Conservation (phyloP, 768 basidiomycete species). For the Jaapia argillacea region DNA sequence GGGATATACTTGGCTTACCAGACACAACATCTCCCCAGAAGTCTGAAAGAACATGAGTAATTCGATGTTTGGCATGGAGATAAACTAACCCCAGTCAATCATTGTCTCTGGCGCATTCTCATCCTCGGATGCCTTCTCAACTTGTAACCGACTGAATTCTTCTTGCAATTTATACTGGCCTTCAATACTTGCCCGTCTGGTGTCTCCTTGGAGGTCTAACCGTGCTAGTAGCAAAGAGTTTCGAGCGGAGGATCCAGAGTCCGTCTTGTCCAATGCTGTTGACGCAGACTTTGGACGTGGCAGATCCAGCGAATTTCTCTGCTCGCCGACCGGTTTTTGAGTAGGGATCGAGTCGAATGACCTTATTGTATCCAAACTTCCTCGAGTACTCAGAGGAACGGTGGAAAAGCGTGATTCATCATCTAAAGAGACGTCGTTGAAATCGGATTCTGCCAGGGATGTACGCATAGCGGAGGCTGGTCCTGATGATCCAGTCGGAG, state of each 20-base stretch:
- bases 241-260: slow-evolving; percentile 47
- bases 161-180: slow-evolving; percentile 67
- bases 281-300: slow-evolving; percentile 11
- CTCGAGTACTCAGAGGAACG: slow-evolving; percentile 29
- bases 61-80: slow-evolving; percentile 1
- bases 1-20: slow-evolving; percentile 31
- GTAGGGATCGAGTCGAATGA: slow-evolving; percentile 16
- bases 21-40: slow-evolving; percentile 96
- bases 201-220: slow-evolving; percentile 36
- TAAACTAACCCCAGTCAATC: slow-evolving; percentile 71
- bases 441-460: slow-evolving; percentile 49
- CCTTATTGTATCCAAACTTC: slow-evolving; percentile 18
- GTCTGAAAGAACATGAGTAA: slow-evolving; percentile 32
- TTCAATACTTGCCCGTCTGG: slow-evolving; percentile 41
- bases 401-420: slow-evolving; percentile 42
- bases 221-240: slow-evolving; percentile 46
- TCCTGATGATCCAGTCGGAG: slow-evolving; percentile 13
- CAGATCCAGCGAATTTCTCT: slow-evolving; percentile 21
- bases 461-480: slow-evolving; percentile 12
- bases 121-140: slow-evolving; percentile 26
- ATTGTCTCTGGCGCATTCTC: slow-evolving; percentile 28
- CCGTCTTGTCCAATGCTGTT: slow-evolving; percentile 30
- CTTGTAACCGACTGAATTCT: slow-evolving; percentile 62
- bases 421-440: slow-evolving; percentile 47
- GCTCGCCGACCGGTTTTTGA: slow-evolving; percentile 13